A percentile compares a stretch with the other conserved stretches of the same genome.
phyloP scores from a whole-genome alignment of 75 land plant genomes.

The Pinus tabuliformis region DNA sequence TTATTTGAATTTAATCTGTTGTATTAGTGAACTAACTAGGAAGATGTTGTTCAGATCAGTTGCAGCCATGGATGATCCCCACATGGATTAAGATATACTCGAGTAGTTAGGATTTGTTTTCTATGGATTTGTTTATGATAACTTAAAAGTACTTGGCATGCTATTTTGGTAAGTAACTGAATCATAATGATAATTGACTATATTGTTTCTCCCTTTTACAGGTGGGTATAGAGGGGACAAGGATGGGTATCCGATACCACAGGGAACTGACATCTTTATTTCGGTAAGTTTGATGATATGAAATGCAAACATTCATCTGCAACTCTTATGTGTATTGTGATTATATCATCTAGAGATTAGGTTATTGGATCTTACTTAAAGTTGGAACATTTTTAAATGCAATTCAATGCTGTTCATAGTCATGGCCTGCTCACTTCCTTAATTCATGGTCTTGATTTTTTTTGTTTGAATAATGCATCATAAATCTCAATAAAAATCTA shows the following conservation, averaged over 20 bases:
- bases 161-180: not conserved
- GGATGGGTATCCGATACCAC: slow-evolving; percentile 82
- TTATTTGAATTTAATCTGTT: not conserved
- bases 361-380: not conserved
- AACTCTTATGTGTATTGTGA: not conserved
- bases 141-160: not conserved
- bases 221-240: slow-evolving; percentile 88
- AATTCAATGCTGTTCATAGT: not conserved
- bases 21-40: not conserved
- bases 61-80: not conserved
- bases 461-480: too few species aligned
- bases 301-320: not conserved
- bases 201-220: slow-evolving; percentile 17
- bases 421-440: too few species aligned
- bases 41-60: not conserved
- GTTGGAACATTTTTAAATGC: not conserved
- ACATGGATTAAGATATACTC: not conserved
- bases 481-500: too few species aligned
- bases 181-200: not conserved
- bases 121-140: not conserved
- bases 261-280: slow-evolving; percentile 91
- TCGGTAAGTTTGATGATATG: slow-evolving; percentile 56
- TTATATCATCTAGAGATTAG: not conserved
- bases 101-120: not conserved
- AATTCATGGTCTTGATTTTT: too few species aligned